Base-by-base conservation (phyloP, 768 basidiomycete species). In the Collybia sordida region DNA sequence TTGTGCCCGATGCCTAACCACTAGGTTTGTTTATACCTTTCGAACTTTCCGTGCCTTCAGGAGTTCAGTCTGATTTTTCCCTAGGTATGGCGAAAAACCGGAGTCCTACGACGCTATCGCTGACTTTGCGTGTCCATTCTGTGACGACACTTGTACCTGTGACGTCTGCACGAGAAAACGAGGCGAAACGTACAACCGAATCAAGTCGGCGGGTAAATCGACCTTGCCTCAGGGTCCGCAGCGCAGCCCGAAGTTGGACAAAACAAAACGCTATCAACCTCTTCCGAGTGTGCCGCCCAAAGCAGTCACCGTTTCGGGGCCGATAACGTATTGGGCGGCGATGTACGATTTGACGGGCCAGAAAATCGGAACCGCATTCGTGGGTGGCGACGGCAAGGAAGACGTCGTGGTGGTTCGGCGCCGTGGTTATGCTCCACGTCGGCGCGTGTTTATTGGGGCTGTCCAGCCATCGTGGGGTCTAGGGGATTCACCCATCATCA, bases 101-200 rank as follows among this genome's bases (percentile, higher is more conserved):
- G 31, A 31, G 14, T 31, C 31, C 6, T 66, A 64, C 43, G 50
- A 62, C 31, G 44, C 52, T 0, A 24, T 47, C 7, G 17, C 50
- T 22, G 45, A 56, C 15, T 75, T 73, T 45, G 47, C 56, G 19
- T 84, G 82, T 54, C 82, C 82, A 0, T 54, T 21, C 12, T 83
- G 81, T 56, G 56, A 59, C 3, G 56, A 64, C 9, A 72, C 53
- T 9, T 84, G 82, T 61, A 79, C 75, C 39, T 83, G 82, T 58
- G 74, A 77, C 9, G 0, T 4, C 0, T 82, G 81, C 55, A 66
- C 73, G 12, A 53, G 60, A 22, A 69, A 54, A 50, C 71, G 81
- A 4, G 79, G 80, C 4, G 81, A 79, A 44, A 54, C 59, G 9
- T 81, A 79, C 50, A 49, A 79, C 53, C 1, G 62, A 31, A 31